Evolutionary conservation across 2,329 filamentous ascomycete species (phyloP), one percentile per base, ranked within the genome.

Genomic region (Arachnopeziza araneosa): DNA sequence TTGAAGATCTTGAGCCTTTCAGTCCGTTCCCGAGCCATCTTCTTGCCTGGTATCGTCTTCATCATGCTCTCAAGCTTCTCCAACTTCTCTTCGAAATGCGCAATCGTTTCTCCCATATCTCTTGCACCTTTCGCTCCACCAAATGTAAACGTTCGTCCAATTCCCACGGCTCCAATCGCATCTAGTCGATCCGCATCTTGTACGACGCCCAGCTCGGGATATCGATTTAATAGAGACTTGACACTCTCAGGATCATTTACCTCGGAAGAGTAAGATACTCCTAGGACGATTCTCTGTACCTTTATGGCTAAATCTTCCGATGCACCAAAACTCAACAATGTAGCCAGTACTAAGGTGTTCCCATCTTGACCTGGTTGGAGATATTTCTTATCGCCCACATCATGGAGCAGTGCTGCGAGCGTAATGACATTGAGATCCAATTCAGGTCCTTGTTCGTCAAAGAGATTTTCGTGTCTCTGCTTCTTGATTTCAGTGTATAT

Each of bases 131-230:
- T 85, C 12, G 86, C 88, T 0, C 88, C 92, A 0, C 89, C 85
- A 72, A 87, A 97, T 0, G 88, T 87, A 72, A 96, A 93, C 48
- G 84, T 84, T 51, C 93, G 79, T 1, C 84, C 93, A 59, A 96
- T 87, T 0, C 93, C 93, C 30, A 97, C 83, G 0, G 90, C 91
- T 0, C 93, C 93, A 60, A 98, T 88, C 4, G 93, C 91, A 76
- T 98, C 93, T n/a, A 98, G 78, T 10, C 93, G 82, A 77, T 98
- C 93, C 2, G 93, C 93, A 74, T 98, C 93, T 76, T 97, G 93
- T 49, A 98, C 92, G 55, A 96, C 83, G 0, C 85, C 92, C 32
- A 96, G 78, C 74, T 96, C 91, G 0, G 90, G 91, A 72, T 90
- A 80, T 36, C 76, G 72, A 9, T 73, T 72, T 19, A 96, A 78